Conservation (phyloP, 768 basidiomycete genomes). For the Kwoniella sp. region DNA sequence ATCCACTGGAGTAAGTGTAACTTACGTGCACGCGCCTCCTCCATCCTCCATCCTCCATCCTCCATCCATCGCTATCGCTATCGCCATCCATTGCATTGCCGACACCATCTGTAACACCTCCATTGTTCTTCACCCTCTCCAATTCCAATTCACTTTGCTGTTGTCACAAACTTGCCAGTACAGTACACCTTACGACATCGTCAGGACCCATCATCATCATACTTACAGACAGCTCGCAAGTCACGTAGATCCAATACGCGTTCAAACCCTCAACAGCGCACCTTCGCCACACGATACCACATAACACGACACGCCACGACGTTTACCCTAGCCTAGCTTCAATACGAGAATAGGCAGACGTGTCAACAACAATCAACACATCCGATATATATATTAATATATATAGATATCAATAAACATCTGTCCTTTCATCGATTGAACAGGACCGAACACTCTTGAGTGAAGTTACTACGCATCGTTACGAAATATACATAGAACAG, state of each 20-base stretch:
- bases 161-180: not conserved
- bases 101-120: not conserved
- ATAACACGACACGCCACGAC: not conserved
- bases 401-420: too few relatives aligned
- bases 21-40: too few relatives aligned
- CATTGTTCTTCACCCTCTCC: constrained; percentile 4
- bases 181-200: not conserved
- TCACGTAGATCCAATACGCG: too few relatives aligned
- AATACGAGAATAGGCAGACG: too few relatives aligned
- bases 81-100: constrained; percentile 1
- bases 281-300: not conserved
- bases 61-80: not conserved
- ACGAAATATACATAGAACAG: not conserved
- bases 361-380: not conserved
- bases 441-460: too few relatives aligned
- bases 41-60: too few relatives aligned
- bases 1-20: not conserved
- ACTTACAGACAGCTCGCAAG: too few relatives aligned
- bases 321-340: too few relatives aligned
- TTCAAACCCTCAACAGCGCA: not conserved
- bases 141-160: not conserved
- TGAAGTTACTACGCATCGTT: not conserved
- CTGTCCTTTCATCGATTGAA: not conserved
- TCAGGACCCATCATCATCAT: too few relatives aligned
- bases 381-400: too few relatives aligned